Evolutionary conservation across 805 yeast genomes (phyloP).

Genomic region (Suhomyces tanzawaensis): DNA sequence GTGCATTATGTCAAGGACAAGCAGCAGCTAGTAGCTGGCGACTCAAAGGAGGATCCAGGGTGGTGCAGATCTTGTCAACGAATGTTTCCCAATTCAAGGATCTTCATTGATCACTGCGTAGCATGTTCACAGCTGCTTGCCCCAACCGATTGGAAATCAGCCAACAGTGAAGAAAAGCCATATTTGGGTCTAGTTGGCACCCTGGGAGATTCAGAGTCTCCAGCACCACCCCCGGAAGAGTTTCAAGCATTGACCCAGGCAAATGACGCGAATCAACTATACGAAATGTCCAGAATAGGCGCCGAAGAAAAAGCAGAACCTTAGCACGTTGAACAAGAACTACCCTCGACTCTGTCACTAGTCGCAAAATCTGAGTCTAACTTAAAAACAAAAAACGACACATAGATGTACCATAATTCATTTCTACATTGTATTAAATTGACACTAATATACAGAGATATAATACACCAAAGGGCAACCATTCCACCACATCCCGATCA

Average conservation of each 20-base stretch:
- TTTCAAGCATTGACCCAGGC: constrained; percentile 3
- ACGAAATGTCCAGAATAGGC: constrained; percentile 7
- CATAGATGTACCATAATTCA: too few relatives aligned
- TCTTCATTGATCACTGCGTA: constrained; percentile 62
- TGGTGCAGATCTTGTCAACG: constrained; percentile 65
- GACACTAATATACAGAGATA: background rate
- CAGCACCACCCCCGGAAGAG: constrained; percentile 1
- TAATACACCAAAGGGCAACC: background rate
- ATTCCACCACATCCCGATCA: too few relatives aligned
- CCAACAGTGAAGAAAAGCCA: background rate
- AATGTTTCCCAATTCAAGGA: constrained; percentile 52
- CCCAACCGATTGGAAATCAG: constrained; percentile 10
- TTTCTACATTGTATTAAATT: background rate
- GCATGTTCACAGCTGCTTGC: constrained; percentile 49
- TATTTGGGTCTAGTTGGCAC: too few relatives aligned
- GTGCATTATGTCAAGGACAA: constrained; percentile 62
- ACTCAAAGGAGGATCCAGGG: constrained; percentile 53
- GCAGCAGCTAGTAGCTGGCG: constrained; percentile 22
- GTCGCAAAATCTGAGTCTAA: too few relatives aligned
- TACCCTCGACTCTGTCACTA: too few relatives aligned
- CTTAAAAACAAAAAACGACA: too few relatives aligned
- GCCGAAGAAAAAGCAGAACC: constrained; percentile 5
- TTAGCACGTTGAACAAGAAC: background rate
- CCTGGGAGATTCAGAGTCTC: background rate
- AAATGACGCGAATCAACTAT: constrained; percentile 7